Evolutionary conservation across 2,329 filamentous ascomycete species (phyloP).

Genomic region (Aspergillus clavatus): DNA sequence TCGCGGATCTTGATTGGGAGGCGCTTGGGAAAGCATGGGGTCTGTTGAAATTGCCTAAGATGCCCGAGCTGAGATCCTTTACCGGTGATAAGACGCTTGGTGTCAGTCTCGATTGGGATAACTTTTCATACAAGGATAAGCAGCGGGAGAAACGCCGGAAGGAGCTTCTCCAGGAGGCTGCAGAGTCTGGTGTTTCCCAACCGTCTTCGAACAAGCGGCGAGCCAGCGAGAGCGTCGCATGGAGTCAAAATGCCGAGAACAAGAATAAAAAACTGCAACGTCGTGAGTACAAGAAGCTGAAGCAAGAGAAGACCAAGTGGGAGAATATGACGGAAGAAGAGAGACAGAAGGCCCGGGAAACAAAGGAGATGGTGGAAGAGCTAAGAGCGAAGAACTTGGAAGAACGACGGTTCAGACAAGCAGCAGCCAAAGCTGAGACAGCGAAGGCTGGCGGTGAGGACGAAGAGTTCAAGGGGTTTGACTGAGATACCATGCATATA

Average conservation of each 20-base stretch:
- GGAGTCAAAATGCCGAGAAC: slow-evolving; percentile 66
- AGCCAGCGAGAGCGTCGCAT: slow-evolving; percentile 60
- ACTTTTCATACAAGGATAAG: slow-evolving; percentile 68
- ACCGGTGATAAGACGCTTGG: slow-evolving; percentile 61
- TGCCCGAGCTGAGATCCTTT: slow-evolving; percentile 81
- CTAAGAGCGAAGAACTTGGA: slow-evolving; percentile 56
- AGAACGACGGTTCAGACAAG: slow-evolving; percentile 15
- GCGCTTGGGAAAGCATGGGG: slow-evolving; percentile 81
- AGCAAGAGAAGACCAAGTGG: slow-evolving; percentile 58
- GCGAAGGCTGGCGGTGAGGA: slow-evolving; percentile 13
- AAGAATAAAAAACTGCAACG: slow-evolving; percentile 59
- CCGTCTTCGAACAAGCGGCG: slow-evolving; percentile 48
- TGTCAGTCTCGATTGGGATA: slow-evolving; percentile 57
- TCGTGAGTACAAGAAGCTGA: slow-evolving; percentile 60
- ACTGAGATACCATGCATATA: slow-evolving; percentile 17
- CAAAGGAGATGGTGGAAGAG: slow-evolving; percentile 60
- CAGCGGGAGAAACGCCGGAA: slow-evolving; percentile 61
- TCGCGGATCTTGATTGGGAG: slow-evolving; percentile 76
- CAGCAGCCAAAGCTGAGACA: slow-evolving; percentile 17
- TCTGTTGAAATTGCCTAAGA: slow-evolving; percentile 78
- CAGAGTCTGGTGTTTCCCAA: slow-evolving; percentile 33
- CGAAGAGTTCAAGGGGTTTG: slow-evolving; percentile 58
- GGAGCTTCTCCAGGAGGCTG: slow-evolving; percentile 49
- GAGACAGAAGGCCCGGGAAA: slow-evolving; percentile 57
- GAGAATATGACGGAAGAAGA: slow-evolving; percentile 67